phyloP scores from a whole-genome alignment of 257 asterid genomes.

The Pogostemon cablin region DNA sequence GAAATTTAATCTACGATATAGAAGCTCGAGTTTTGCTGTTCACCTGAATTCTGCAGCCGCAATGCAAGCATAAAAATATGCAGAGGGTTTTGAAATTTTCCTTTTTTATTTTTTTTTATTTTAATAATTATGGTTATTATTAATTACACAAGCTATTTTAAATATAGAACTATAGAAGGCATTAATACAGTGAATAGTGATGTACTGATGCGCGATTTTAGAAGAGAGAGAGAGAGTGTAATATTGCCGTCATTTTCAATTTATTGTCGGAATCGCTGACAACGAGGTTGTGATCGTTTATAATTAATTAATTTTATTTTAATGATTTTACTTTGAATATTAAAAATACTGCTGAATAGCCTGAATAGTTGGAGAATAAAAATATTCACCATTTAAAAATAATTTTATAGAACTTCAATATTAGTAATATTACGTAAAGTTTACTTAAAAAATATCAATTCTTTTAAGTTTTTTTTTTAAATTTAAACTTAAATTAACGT shows the following conservation, averaged over 20 bases:
- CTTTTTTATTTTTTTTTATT: not conserved
- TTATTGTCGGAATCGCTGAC: slow-evolving; percentile 21
- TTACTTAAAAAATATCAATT: too few species aligned
- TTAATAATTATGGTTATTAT: not conserved
- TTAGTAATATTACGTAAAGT: too few species aligned
- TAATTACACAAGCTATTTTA: too few species aligned
- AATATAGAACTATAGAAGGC: too few species aligned
- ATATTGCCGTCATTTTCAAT: slow-evolving; percentile 34
- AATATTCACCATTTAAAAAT: too few species aligned
- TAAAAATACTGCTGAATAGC: too few species aligned
- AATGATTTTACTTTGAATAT: not conserved
- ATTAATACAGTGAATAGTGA: too few species aligned
- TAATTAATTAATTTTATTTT: too few species aligned
- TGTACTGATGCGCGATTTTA: not conserved
- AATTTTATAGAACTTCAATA: too few species aligned
- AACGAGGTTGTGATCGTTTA: not conserved
- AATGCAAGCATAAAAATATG: slow-evolving; percentile 24
- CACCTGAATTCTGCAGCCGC: slow-evolving; percentile 29
- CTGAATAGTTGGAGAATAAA: too few species aligned
- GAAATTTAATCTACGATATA: slow-evolving; percentile 11
- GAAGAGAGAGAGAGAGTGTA: slow-evolving; percentile 13
- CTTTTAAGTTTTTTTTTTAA: too few species aligned
- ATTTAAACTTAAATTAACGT: too few species aligned
- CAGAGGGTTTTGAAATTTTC: slow-evolving; percentile 5
- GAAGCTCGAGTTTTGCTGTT: slow-evolving; percentile 25